phyloP scores from a whole-genome alignment of 352 stramenopile species.

The Pythium sp. region DNA sequence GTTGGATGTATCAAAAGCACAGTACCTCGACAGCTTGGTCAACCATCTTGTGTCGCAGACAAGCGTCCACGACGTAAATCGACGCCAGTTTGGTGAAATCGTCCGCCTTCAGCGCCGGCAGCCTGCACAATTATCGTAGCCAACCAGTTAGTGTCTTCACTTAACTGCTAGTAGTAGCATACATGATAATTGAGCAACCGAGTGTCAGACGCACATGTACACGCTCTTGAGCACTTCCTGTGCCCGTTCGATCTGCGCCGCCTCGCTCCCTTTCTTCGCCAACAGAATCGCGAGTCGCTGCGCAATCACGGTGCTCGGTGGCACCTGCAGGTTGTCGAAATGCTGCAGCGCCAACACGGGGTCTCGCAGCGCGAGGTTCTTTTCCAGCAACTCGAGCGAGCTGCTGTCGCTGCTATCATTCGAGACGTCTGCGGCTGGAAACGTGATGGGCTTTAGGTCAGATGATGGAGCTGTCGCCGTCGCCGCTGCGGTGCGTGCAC shows the following conservation, averaged over 20 bases:
- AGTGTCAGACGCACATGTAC: constrained; percentile 17
- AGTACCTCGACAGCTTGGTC: constrained; percentile 41
- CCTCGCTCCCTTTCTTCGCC: constrained; percentile 42
- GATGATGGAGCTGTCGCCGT: neutral
- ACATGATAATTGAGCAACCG: neutral
- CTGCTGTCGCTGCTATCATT: neutral
- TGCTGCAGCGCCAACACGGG: constrained; percentile 37
- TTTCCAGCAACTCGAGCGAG: constrained; percentile 27
- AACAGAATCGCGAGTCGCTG: constrained; percentile 67
- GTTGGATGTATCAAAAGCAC: too few relatives aligned
- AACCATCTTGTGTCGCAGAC: constrained; percentile 44
- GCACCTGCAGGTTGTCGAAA: constrained; percentile 43
- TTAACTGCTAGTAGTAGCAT: neutral
- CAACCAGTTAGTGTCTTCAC: neutral
- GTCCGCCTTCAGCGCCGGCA: constrained; percentile 39
- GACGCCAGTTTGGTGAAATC: constrained; percentile 62
- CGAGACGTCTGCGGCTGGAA: neutral
- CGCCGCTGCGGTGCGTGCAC: neutral
- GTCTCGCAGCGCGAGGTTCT: constrained; percentile 29
- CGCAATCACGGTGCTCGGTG: constrained; percentile 29
- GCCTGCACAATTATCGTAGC: constrained; percentile 9
- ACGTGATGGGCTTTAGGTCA: neutral
- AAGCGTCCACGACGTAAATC: constrained; percentile 69
- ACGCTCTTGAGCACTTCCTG: constrained; percentile 35
- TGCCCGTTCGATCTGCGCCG: constrained; percentile 25